Evolutionary conservation across 2,329 filamentous ascomycete species (phyloP), one percentile per base, ranked within the genome.

Genomic region (Xenosphaeropsis pyriputrescens): DNA sequence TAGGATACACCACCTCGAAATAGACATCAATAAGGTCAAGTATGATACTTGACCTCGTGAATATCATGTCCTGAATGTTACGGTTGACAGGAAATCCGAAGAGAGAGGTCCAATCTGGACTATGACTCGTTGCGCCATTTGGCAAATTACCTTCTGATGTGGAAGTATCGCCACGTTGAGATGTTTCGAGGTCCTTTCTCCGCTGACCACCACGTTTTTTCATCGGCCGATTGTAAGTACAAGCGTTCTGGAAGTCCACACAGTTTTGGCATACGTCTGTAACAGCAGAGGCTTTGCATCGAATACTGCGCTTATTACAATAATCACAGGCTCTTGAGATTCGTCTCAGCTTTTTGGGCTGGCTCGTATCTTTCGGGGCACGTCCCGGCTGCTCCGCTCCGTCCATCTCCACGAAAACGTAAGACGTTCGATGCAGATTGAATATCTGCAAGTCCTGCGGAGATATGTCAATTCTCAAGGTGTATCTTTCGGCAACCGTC

Each of bases 1-100:
- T 62, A 2, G 67, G 67, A 49, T 70, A 70, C n/a, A 69, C 61
- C 32, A 67, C 59, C 40, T 69, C 63, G 49, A 67, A 65, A 53
- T 68, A 70, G 13, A 70, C 54, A 13, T 65, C 58, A 17, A 67
- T 54, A n/a, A 67, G 51, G 47, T 59, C 54, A 36, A 56, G 51
- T 32, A 68, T 60, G 31, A 54, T 53, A 18, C 45, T 47, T 36
- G 59, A 51, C 45, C 53, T 57, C n/a, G 57, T 18, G 6, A 46
- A 18, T 18, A 39, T 39, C 37, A 46, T 36, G 14, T 32, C 17
- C 35, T 36, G 39, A 32, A 31, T 41, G 29, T 39, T 32, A 29
- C 37, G 33, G 15, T 29, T 32, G 11, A 41, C 36, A 12, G 29
- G 29, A 16, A 41, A 37, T 7, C 16, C 30, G 32, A 37, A 12